A percentile compares a stretch with the other conserved stretches of the same genome.
Evolutionary conservation across 192 early-diverging fungal species (phyloP).

Genomic region (Phlyctochytrium bullatum): DNA sequence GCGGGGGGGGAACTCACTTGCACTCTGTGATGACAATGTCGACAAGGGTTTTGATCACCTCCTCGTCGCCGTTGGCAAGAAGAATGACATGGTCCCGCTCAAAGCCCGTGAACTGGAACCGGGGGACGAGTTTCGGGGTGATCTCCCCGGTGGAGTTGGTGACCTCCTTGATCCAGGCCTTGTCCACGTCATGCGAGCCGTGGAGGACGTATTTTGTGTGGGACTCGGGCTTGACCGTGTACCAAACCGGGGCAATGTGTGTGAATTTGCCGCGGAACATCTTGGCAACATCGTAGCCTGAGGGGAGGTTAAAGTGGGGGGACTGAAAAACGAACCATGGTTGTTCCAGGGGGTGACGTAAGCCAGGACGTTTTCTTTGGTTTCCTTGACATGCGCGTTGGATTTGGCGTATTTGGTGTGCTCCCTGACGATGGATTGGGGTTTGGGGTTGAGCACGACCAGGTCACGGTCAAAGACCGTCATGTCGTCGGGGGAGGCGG

Average conservation of each 20-base stretch:
- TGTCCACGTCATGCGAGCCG: slow-evolving; percentile 26
- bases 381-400: background rate
- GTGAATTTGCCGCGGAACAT: slow-evolving; percentile 32
- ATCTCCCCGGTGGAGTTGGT: slow-evolving; percentile 6
- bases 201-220: background rate
- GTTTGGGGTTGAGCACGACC: background rate
- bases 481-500: background rate
- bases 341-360: slow-evolving; percentile 35
- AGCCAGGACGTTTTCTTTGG: slow-evolving; percentile 10
- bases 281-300: slow-evolving; percentile 25
- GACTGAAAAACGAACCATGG: slow-evolving; percentile 8
- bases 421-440: background rate
- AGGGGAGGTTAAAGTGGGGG: background rate
- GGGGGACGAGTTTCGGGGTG: slow-evolving; percentile 22
- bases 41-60: background rate
- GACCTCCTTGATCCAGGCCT: slow-evolving; percentile 27
- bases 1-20: slow-evolving; percentile 8
- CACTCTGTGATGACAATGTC: slow-evolving; percentile 15
- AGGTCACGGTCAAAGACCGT: background rate
- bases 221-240: slow-evolving; percentile 12
- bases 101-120: slow-evolving; percentile 11
- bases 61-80: background rate
- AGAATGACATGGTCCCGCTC: slow-evolving; percentile 12
- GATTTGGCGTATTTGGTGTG: background rate
- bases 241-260: slow-evolving; percentile 29